These are phyloP conservation scores for Starmera caribaea DNA, from an alignment of 805 yeast genomes.

Conservation along the genomic window DNA sequence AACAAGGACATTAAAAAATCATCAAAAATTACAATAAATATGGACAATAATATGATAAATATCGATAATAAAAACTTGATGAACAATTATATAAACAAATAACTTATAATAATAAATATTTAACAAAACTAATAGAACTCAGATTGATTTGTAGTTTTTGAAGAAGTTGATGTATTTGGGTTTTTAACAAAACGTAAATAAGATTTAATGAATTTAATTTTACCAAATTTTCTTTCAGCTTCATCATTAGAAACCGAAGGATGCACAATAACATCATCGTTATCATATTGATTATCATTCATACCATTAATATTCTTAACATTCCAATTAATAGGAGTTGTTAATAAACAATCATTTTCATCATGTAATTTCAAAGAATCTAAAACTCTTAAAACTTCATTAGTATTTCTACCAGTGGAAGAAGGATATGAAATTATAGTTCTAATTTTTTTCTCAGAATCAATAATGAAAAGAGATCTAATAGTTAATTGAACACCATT, in stretches of 20 bases:
- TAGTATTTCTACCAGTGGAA: constrained; percentile 67
- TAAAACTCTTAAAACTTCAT: constrained; percentile 60
- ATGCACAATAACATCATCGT: constrained; percentile 66
- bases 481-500: constrained; percentile 59
- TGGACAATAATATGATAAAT: no score
- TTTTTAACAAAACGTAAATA: constrained; percentile 38
- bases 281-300: constrained; percentile 23
- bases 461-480: constrained; percentile 64
- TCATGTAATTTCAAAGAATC: constrained; percentile 64
- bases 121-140: no score
- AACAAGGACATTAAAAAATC: no score
- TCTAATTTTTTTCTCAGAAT: constrained; percentile 55
- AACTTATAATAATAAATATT: no score
- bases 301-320: no score
- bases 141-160: neutral
- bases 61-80: no score
- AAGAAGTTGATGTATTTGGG: constrained; percentile 25
- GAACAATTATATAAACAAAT: no score
- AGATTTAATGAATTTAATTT: constrained; percentile 50
- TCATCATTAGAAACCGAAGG: constrained; percentile 52
- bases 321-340: constrained; percentile 68
- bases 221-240: constrained; percentile 52
- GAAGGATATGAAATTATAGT: constrained; percentile 62
- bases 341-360: constrained; percentile 35
- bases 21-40: no score